phyloP scores from a whole-genome alignment of 805 yeast species.

The Candida odintsovae region DNA sequence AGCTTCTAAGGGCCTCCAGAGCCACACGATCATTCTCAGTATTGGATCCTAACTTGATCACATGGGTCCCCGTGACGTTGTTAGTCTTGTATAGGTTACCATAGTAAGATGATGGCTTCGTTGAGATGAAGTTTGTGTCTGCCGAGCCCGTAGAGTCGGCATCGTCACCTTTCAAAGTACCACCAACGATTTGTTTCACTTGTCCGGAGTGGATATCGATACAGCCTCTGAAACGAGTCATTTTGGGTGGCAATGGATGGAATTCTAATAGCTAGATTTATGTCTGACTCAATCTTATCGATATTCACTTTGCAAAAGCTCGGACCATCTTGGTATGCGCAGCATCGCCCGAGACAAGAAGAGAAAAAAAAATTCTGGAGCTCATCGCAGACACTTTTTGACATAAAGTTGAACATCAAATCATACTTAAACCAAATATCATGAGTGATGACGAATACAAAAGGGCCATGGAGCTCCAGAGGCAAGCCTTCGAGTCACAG shows the following conservation, averaged over 20 bases:
- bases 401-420: not conserved
- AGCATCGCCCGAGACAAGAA: not conserved
- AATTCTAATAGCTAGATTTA: not conserved
- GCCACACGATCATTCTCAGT: constrained; percentile 82
- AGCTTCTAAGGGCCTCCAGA: constrained; percentile 57
- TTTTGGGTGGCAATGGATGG: constrained; percentile 19
- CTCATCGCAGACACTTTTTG: not conserved
- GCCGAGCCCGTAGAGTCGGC: constrained; percentile 30
- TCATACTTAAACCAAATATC: too few relatives aligned
- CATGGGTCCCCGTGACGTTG: constrained; percentile 75
- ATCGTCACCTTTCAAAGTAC: constrained; percentile 63
- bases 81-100: constrained; percentile 61
- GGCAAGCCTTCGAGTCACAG: constrained; percentile 57
- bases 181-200: constrained; percentile 96
- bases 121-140: constrained; percentile 74
- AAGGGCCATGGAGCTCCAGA: constrained; percentile 40
- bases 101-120: constrained; percentile 67
- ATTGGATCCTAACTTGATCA: constrained; percentile 80
- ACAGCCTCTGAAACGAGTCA: constrained; percentile 92
- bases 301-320: not conserved
- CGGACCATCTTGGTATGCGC: too few relatives aligned
- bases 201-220: constrained; percentile 93
- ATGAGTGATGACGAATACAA: constrained; percentile 9
- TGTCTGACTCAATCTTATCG: not conserved
- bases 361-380: not conserved